phyloP scores from a whole-genome alignment of 1,139 yeast genomes.

The Ogataea hybrid region DNA sequence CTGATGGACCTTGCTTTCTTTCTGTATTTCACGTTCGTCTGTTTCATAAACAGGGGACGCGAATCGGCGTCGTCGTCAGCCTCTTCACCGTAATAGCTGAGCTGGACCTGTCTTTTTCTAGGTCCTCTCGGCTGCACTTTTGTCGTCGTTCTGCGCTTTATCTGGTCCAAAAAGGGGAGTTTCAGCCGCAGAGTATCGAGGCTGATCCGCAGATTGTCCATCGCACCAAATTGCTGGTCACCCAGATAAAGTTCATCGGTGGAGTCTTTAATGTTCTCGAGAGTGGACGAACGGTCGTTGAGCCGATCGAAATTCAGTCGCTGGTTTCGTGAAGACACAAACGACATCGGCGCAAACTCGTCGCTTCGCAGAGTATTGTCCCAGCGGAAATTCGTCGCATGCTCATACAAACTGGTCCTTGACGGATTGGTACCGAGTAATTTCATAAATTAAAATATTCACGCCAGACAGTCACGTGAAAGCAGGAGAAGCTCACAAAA shows the following conservation, averaged over 20 bases:
- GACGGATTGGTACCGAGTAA: constrained; percentile 13
- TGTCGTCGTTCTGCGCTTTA: background rate
- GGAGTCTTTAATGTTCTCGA: constrained; percentile 14
- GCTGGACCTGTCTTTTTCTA: constrained; percentile 10
- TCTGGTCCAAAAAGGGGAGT: background rate
- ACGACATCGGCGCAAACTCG: constrained; percentile 16
- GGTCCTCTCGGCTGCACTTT: background rate
- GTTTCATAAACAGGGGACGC: constrained; percentile 8
- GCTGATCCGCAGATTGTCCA: constrained; percentile 4
- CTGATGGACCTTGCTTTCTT: constrained; percentile 2
- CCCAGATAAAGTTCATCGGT: constrained; percentile 5
- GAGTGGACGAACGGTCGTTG: constrained; percentile 13
- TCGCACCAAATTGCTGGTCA: background rate
- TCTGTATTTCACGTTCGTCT: constrained; percentile 9
- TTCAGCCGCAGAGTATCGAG: constrained; percentile 1
- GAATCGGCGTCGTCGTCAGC: constrained; percentile 3
- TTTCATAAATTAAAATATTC: constrained; percentile 4
- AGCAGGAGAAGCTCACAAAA: too few relatives aligned
- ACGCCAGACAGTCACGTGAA: too few relatives aligned
- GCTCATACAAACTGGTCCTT: constrained; percentile 6
- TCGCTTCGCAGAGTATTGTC: background rate
- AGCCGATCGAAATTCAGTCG: constrained; percentile 20
- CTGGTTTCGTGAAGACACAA: constrained; percentile 17
- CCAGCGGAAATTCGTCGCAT: constrained; percentile 2
- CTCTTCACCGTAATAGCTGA: constrained; percentile 21